Base-by-base conservation (phyloP, 768 basidiomycete genomes). In the Tylopilus subfusipes region DNA sequence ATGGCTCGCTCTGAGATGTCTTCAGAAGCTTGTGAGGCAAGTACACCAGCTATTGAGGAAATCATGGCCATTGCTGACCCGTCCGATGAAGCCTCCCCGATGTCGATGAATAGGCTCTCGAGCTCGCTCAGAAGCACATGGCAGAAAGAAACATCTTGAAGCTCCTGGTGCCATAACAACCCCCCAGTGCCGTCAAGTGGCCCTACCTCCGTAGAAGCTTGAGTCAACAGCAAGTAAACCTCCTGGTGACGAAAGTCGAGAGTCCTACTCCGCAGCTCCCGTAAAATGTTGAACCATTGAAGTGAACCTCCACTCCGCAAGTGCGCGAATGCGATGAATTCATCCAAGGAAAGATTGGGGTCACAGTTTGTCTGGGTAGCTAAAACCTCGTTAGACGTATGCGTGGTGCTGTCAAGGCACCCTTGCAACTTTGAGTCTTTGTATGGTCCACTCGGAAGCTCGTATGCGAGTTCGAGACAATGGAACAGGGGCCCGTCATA, bases 191-290 rank as follows among this genome's bases (percentile, higher is more conserved):
- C 18, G 16, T 46, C 57, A 7, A 64, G n/a, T 0, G 64, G 67
- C 29, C 79, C 79, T 4, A 75, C 64, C 54, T 83, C 78, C 53
- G 71, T 75, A 2, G 68, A 70, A 19, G 79, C 70, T 51, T 82
- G 82, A 11, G 62, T 65, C 2, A 83, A 22, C 0, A 83, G 66
- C 0, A 69, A 50, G 53, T 79, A 71, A 0, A 83, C 75, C 18
- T 74, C 76, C 0, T 68, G 66, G 8, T 60, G 52, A 22, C 68
- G 64, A 51, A 83, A 76, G 10, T 68, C 72, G 50, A 83, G 56
- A 0, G 60, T 58, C 19, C 71, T 67, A 8, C 69, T 68, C 8
- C 70, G 68, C 18, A 83, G 57, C 55, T 78, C 78, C n/a, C 76
- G 72, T 12, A 72, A 54, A 36, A 83, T 74, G 53, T 82, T 49